Conservation (phyloP, 2,329 filamentous ascomycete genomes). For the Fusarium annulatum region DNA sequence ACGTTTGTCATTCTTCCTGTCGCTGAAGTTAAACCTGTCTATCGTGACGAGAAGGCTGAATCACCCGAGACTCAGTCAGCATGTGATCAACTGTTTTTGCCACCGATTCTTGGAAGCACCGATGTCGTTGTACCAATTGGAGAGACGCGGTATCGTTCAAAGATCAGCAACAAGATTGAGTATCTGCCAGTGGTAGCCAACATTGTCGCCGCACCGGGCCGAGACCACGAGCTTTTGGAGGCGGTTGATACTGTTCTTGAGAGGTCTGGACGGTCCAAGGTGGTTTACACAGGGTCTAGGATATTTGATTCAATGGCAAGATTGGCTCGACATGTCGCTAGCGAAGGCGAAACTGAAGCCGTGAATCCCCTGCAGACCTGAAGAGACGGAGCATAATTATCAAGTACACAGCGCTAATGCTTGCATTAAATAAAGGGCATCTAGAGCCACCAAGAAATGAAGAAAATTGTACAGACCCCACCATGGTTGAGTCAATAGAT, state of each 20-base stretch:
- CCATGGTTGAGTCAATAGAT: too few relatives aligned
- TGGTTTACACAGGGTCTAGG: background rate
- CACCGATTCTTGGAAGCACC: fast-evolving
- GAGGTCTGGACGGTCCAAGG: background rate
- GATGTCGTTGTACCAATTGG: background rate
- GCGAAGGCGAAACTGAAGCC: too few relatives aligned
- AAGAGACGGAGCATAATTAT: too few relatives aligned
- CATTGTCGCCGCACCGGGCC: background rate
- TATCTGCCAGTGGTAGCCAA: background rate
- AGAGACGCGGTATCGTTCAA: fast-evolving
- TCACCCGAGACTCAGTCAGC: background rate
- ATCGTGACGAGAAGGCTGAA: background rate
- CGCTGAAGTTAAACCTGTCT: background rate
- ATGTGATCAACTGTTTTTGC: background rate
- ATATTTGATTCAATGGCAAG: too few relatives aligned
- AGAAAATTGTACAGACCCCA: too few relatives aligned
- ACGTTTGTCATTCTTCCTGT: background rate
- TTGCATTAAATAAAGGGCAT: too few relatives aligned
- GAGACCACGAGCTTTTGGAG: background rate
- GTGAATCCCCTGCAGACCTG: too few relatives aligned
- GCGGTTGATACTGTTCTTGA: too few relatives aligned
- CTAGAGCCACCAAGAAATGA: too few relatives aligned
- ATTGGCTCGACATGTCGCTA: too few relatives aligned
- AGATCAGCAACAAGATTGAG: background rate
- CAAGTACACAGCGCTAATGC: too few relatives aligned